Conservation (phyloP, 768 basidiomycete species). For the Russula abietina region DNA sequence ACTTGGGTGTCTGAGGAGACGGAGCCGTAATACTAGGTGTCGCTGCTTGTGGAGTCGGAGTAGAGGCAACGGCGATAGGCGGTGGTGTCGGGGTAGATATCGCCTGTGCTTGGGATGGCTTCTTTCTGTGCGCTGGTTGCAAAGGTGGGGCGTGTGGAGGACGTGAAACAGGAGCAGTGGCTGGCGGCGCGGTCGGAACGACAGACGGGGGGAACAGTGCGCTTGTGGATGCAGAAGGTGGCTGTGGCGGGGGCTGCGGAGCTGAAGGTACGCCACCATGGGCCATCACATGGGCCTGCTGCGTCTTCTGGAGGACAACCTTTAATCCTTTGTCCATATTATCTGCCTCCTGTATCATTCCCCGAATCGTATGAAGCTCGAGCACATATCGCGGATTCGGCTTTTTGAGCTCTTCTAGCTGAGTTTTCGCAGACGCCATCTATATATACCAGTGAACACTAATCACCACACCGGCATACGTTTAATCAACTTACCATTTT, state of each 20-base stretch:
- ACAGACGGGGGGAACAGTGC: background rate
- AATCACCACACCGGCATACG: background rate
- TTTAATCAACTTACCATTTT: slow-evolving; percentile 5
- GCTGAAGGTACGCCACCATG: background rate
- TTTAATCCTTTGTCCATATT: slow-evolving; percentile 21
- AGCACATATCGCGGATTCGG: slow-evolving; percentile 19
- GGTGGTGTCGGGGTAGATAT: slow-evolving; percentile 20
- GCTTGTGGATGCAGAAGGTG: background rate
- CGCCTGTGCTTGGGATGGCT: slow-evolving; percentile 10
- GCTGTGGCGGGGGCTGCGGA: slow-evolving; percentile 8
- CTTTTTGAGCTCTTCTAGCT: slow-evolving; percentile 16
- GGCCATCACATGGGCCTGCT: background rate
- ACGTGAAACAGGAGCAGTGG: background rate
- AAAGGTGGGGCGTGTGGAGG: slow-evolving; percentile 1
- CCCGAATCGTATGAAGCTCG: slow-evolving; percentile 23
- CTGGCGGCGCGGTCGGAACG: background rate
- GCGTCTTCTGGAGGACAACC: background rate
- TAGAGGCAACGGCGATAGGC: slow-evolving; percentile 7
- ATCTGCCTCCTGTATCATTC: slow-evolving; percentile 23
- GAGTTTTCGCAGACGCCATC: slow-evolving; percentile 17
- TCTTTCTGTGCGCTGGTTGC: slow-evolving; percentile 16
- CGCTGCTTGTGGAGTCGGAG: slow-evolving; percentile 19
- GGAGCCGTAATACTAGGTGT: slow-evolving; percentile 21
- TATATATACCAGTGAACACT: background rate
- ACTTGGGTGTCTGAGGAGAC: slow-evolving; percentile 44